Percentiles rank a stretch among this genome's conserved stretches.
These are phyloP conservation scores for Cystobasidium pallidum DNA, from an alignment of 1,284 basidiomycete species.

Conservation along the genomic window DNA sequence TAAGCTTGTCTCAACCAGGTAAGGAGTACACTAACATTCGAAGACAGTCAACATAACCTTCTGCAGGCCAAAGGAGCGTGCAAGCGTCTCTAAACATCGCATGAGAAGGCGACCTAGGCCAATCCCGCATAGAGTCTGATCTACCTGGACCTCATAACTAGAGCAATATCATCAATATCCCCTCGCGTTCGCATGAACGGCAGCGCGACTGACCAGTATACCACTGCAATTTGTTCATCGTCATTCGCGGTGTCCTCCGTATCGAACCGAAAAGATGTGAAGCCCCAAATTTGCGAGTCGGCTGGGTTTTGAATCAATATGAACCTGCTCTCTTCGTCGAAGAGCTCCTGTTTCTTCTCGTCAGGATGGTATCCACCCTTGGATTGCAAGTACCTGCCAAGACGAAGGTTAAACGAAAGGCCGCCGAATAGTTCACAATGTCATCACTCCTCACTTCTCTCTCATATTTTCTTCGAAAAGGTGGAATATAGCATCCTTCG, in stretches of 20 bases:
- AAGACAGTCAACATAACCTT: conserved; percentile 52
- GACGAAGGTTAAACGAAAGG: neutral
- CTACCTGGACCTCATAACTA: conserved; percentile 52
- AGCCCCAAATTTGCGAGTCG: conserved; percentile 31
- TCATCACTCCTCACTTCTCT: conserved; percentile 26
- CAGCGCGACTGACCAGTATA: conserved; percentile 48
- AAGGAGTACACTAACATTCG: conserved; percentile 42
- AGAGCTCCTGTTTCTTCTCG: conserved; percentile 51
- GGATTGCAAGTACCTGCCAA: conserved; percentile 45
- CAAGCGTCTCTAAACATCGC: conserved; percentile 44
- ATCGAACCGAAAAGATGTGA: conserved; percentile 51
- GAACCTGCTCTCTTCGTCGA: conserved; percentile 49
- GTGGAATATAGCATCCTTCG: conserved; percentile 27
- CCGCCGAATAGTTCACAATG: neutral
- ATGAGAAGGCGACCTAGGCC: conserved; percentile 47
- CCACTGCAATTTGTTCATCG: conserved; percentile 46
- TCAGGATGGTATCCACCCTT: conserved; percentile 41
- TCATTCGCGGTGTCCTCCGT: conserved; percentile 47
- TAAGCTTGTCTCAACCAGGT: neutral
- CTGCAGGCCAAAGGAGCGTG: conserved; percentile 44
- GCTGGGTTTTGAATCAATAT: conserved; percentile 28
- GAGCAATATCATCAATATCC: neutral
- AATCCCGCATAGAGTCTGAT: neutral
- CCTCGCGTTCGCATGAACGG: neutral
- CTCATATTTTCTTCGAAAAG: conserved; percentile 50